phyloP scores from a whole-genome alignment of 23 red algal species.

The Pyropia yezoensis region DNA sequence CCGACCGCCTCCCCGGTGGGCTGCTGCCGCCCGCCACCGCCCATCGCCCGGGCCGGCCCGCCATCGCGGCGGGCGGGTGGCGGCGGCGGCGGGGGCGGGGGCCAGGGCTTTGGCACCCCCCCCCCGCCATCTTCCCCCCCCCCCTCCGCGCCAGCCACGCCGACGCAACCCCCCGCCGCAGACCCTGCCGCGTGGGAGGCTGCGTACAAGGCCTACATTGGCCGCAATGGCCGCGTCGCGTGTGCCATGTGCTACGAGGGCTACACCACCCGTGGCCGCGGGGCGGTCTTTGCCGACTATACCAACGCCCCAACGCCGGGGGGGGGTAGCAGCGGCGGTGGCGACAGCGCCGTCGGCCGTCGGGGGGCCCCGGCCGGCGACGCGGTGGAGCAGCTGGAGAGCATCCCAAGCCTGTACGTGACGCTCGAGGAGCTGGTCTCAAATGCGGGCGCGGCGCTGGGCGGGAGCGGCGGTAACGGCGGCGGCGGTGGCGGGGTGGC shows the following conservation, averaged over 20 bases:
- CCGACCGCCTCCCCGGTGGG: too few species aligned
- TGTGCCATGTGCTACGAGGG: conserved; percentile 6
- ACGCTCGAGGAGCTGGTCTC: not conserved
- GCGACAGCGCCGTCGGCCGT: too few species aligned
- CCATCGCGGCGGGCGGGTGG: too few species aligned
- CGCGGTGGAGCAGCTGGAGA: not conserved
- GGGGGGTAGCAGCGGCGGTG: too few species aligned
- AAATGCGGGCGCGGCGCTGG: not conserved
- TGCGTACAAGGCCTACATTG: conserved; percentile 4
- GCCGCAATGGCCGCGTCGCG: not conserved
- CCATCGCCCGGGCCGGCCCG: too few species aligned
- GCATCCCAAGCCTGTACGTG: not conserved
- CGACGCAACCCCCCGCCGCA: too few species aligned
- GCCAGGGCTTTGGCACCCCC: too few species aligned
- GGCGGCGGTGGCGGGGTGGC: not conserved
- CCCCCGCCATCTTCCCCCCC: too few species aligned
- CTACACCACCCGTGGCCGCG: not conserved
- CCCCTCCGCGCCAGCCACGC: too few species aligned
- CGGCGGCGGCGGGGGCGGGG: too few species aligned
- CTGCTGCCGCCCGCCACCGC: too few species aligned
- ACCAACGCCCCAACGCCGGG: not conserved
- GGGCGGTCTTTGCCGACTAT: conserved; percentile 6
- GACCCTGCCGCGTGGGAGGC: not conserved
- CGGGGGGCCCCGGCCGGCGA: not conserved
- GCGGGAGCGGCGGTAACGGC: not conserved